phyloP scores from a whole-genome alignment of 1,284 basidiomycete species.

The Cerrena zonata region DNA sequence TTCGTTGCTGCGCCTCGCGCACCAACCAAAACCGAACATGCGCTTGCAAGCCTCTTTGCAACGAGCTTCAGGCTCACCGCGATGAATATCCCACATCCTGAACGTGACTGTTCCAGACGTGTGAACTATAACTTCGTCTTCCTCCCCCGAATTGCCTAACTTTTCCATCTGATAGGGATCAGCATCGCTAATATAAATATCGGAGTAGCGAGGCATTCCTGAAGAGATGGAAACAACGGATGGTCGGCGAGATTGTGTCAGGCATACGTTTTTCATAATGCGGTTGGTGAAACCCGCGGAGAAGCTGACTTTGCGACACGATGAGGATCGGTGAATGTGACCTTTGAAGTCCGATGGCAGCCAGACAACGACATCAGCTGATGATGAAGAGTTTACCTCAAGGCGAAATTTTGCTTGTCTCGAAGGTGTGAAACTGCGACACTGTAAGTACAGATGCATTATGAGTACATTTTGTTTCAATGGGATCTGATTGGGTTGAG shows the following conservation, averaged over 20 bases:
- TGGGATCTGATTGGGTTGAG: neutral
- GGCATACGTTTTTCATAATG: conserved; percentile 52
- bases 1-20: conserved; percentile 47
- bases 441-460: too few relatives aligned
- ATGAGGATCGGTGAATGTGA: conserved; percentile 47
- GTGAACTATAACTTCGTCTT: conserved; percentile 56
- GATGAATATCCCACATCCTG: conserved; percentile 72
- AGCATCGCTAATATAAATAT: conserved; percentile 28
- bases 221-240: conserved; percentile 22
- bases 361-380: conserved; percentile 64
- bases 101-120: conserved; percentile 58
- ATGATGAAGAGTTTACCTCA: conserved; percentile 49
- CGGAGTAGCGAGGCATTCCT: conserved; percentile 22
- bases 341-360: conserved; percentile 73
- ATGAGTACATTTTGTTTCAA: neutral
- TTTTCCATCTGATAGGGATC: conserved; percentile 14
- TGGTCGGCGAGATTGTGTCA: conserved; percentile 41
- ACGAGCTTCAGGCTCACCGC: conserved; percentile 52
- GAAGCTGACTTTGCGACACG: conserved; percentile 43
- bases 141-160: conserved; percentile 24
- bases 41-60: conserved; percentile 58
- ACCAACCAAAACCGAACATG: conserved; percentile 49
- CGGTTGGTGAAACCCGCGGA: conserved; percentile 69
- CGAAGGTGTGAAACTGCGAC: conserved; percentile 55
- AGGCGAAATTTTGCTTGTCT: conserved; percentile 52